Conservation (phyloP, 2,329 filamentous ascomycete genomes). For the Sporothrix humicola region DNA sequence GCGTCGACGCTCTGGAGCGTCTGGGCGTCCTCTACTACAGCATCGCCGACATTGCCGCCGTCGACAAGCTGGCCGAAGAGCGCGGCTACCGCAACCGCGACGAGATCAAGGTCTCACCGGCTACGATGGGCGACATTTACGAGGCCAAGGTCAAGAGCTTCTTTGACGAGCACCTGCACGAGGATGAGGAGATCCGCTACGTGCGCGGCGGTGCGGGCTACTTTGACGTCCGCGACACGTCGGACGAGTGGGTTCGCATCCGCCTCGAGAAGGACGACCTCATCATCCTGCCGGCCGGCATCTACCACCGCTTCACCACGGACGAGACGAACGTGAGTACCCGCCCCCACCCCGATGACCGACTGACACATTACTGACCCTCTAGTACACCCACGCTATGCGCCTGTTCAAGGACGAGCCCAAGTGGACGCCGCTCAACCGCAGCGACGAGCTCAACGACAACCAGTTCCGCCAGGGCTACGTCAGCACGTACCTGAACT, state of each 20-base stretch:
- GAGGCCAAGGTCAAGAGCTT: slow-evolving; percentile 93
- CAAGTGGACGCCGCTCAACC: slow-evolving; percentile 95
- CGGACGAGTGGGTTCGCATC: slow-evolving; percentile 89
- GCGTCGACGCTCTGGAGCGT: slow-evolving; percentile 67
- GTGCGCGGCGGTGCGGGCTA: slow-evolving; percentile 87
- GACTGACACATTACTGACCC: not conserved
- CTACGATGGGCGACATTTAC: slow-evolving; percentile 83
- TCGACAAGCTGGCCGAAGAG: slow-evolving; percentile 74
- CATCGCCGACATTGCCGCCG: slow-evolving; percentile 66
- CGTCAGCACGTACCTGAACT: slow-evolving; percentile 56
- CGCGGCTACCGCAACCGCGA: slow-evolving; percentile 94
- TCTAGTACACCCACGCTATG: slow-evolving; percentile 92
- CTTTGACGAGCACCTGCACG: slow-evolving; percentile 94
- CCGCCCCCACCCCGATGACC: not conserved
- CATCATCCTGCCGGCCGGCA: slow-evolving; percentile 90
- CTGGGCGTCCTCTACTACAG: slow-evolving; percentile 83
- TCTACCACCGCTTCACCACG: slow-evolving; percentile 97
- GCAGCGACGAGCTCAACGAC: slow-evolving; percentile 73
- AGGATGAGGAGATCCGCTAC: slow-evolving; percentile 98
- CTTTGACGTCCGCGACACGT: slow-evolving; percentile 86
- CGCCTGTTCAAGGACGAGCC: slow-evolving; percentile 97
- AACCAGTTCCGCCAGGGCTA: slow-evolving; percentile 84
- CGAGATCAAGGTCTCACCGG: slow-evolving; percentile 85
- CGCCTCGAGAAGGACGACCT: slow-evolving; percentile 83
- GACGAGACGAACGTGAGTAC: slow-evolving; percentile 77